Base-by-base conservation (phyloP, 108 stramenopile species). In the Nannochloropsis salina region DNA sequence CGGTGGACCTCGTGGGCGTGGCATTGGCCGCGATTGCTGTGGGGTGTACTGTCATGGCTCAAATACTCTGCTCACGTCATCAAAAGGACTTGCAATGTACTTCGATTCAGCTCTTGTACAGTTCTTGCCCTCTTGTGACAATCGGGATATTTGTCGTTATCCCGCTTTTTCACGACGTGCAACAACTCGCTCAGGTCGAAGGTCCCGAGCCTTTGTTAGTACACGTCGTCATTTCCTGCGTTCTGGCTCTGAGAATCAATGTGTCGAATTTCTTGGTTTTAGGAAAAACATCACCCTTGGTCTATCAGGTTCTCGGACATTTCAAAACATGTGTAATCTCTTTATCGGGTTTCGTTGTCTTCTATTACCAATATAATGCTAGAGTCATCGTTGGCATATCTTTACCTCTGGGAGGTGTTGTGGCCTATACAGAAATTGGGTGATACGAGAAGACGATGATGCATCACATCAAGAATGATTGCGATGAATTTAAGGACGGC, bases 121-220 rank as follows among this genome's bases (percentile, higher is more conserved):
- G 84, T 80, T 84, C 87, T 18, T 74, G 83, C 41, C 87, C 87
- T 18, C 80, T 83, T 20, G 84, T 88, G 18, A 45, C 84, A 9
- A 20, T 88, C 41, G 87, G 84, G 9, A 84, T 84, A 84, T 4
- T 88, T 9, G 18, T 74, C 80, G 9, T 85, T 22, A 84, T 43
- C 84, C 87, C 87, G 61, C n/a, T 88, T 1, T 88, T 84, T 74
- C 83, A 88, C 83, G 84, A 84, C 84, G 44, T 88, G 45, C 42
- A 18, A 15, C 11, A 43, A 8, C 51, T 88, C 0, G 31, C 1
- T 10, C 11, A 20, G 12, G 42, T 42, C 74, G 47, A 83, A 15
- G 10, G 0, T 51, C 1, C 1, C 10, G 1, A 10, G 1, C 47
- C 47, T 15, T 51, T 1, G 15, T 51, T 1, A 15, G 15, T 15